Base-by-base conservation (phyloP, 208 protist species). In the Leishmania guyanensis region DNA sequence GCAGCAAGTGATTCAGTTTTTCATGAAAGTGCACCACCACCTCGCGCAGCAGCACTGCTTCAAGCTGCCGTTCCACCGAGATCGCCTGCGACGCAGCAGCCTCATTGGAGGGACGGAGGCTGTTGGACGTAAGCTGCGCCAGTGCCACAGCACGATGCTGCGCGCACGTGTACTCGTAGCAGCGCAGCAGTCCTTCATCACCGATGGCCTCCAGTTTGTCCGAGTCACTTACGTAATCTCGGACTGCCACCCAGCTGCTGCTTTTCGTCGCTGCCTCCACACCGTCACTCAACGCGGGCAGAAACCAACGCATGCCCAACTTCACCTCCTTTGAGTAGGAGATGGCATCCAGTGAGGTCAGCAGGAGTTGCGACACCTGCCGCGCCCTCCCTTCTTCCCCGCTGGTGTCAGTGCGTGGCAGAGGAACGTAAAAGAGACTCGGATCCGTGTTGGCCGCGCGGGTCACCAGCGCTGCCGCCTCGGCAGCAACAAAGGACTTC, bases 131-230 rank as follows among this genome's bases (percentile, higher is more conserved):
- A 20, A 12, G 12, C 51, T 22, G 43, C 54, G 53, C 14, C 66
- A 48, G 51, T 5, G 75, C 62, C 26, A 60, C 69, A n/a, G 65
- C 72, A 29, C 77, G 73, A 60, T 68, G 66, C 2, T 74, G 80
- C 26, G 56, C 80, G 62, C 84, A 89, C 46, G 88, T 89, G 86
- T 90, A 95, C 81, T 91, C 80, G 71, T 95, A 92, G 86, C 94
- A 97, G 10, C 94, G 91, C 51, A 85, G 74, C 48, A 97, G 86
- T 26, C 94, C 94, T 10, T 86, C 85, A 8, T 79, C 77, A 39
- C 94, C 94, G 69, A 97, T 94, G 14, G 94, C 91, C 81, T 96
- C 91, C 20, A 97, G 83, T 73, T 97, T 97, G 86, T 97, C 94
- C 14, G 91, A 82, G 72, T 97, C 94, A 84, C 91, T 95, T 20